Base-by-base conservation (phyloP, 2,329 filamentous ascomycete genomes). In the Nannizziopsis arthrosporioides region DNA sequence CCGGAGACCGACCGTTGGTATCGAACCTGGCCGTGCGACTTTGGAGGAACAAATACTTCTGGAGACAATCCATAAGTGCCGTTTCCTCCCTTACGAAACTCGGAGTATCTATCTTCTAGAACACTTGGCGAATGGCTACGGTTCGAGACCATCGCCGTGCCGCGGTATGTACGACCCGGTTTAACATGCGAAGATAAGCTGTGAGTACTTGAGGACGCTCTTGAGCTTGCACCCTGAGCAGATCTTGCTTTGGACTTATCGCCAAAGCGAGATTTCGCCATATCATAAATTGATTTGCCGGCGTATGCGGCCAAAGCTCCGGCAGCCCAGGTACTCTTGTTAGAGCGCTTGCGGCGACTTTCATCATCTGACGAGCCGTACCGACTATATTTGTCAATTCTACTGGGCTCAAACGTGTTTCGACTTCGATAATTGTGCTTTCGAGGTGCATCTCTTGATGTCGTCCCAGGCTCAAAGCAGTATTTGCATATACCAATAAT, bases 401-500 rank as follows among this genome's bases (percentile, higher is more conserved):
- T 70, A 7, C 61, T 62, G 38, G 66, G 65, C 52, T 76, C 73
- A 48, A 65, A 63, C 2, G 72, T 75, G 40, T 68, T 63, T 53
- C 73, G 62, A 2, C 60, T 54, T 50, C 71, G 63, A 57, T 77
- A 77, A 55, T 79, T 66, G 57, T 82, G 79, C 54, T 74, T 76
- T 45, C 79, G 70, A 5, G 79, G 79, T 0, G 78, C 79, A 58
- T 81, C 72, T 51, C 65, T 60, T 2, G 74, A 71, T 2, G 69
- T 73, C 12, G 73, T 75, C 7, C 73, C 69, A 5, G 78, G 78
- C 51, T 81, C 77, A 56, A 82, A 82, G 59, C 79, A 82, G 55
- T 79, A 68, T 53, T 73, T 78, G 64, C 79, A 82, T 2, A 82
- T 74, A 17, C 79, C 79, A 55, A 81, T 81, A 51, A 76, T 74